Evolutionary conservation across 305 asterid genomes (phyloP).

Genomic region (Fraxinus nigra): DNA sequence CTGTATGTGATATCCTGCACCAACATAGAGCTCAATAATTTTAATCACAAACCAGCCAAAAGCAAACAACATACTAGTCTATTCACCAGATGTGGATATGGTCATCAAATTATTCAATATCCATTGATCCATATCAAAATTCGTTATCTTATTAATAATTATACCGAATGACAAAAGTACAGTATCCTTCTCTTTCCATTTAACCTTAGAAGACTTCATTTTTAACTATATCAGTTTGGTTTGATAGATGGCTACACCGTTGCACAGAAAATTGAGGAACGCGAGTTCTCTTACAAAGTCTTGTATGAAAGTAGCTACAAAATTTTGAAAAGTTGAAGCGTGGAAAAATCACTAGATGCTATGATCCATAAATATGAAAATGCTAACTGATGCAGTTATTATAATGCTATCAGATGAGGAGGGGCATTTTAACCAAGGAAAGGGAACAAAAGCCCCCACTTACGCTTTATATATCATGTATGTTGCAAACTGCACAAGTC

Average conservation of each 20-base stretch:
- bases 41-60: neutral
- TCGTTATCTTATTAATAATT: neutral
- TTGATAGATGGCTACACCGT: neutral
- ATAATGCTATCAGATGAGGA: neutral
- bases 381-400: neutral
- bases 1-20: conserved; percentile 72
- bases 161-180: neutral
- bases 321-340: neutral
- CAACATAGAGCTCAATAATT: neutral
- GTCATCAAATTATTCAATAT: neutral
- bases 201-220: neutral
- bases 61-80: neutral
- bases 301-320: neutral
- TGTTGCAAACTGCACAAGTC: neutral
- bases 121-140: neutral
- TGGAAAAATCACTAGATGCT: neutral
- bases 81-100: neutral
- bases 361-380: neutral
- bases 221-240: neutral
- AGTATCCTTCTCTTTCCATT: neutral
- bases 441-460: neutral
- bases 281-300: neutral
- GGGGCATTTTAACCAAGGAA: neutral
- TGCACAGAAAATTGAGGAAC: neutral
- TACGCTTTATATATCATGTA: neutral